phyloP scores from a whole-genome alignment of 177 flowering plant species.

The Vitis hybrid region DNA sequence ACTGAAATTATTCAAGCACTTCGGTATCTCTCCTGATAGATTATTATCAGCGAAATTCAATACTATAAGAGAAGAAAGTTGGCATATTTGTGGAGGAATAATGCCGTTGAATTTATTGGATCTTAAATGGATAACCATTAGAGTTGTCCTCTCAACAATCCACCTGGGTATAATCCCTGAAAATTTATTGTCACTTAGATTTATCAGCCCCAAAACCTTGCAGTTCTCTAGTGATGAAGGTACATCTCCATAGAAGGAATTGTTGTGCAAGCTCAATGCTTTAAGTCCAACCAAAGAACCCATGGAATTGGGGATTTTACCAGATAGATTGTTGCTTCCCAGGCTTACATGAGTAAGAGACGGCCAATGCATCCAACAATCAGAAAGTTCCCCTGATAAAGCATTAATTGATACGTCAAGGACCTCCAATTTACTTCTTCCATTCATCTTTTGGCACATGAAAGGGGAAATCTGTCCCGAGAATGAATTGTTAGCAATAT shows the following conservation, averaged over 20 bases:
- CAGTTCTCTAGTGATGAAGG: slow-evolving; percentile 3
- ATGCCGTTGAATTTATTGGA: neutral
- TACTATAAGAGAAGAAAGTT: neutral
- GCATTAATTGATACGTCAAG: neutral
- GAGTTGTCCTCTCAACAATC: neutral
- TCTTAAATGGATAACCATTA: neutral
- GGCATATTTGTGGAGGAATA: slow-evolving; percentile 1
- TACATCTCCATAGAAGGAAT: neutral
- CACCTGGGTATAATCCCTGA: slow-evolving; percentile 4
- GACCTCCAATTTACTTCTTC: neutral
- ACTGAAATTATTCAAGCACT: too few species aligned
- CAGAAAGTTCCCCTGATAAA: slow-evolving; percentile 3
- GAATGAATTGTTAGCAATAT: neutral
- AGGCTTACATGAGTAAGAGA: neutral
- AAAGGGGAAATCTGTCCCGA: neutral
- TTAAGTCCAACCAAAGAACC: neutral
- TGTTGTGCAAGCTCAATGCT: neutral
- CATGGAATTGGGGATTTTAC: slow-evolving; percentile 6
- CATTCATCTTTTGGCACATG: neutral
- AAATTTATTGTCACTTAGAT: neutral
- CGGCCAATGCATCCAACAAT: neutral
- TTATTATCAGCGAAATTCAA: neutral
- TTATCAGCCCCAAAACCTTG: neutral
- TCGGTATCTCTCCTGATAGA: slow-evolving; percentile 3
- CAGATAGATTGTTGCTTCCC: neutral